Evolutionary conservation across 768 basidiomycete species (phyloP).

Genomic region (Cystofilobasidium bisporidii): DNA sequence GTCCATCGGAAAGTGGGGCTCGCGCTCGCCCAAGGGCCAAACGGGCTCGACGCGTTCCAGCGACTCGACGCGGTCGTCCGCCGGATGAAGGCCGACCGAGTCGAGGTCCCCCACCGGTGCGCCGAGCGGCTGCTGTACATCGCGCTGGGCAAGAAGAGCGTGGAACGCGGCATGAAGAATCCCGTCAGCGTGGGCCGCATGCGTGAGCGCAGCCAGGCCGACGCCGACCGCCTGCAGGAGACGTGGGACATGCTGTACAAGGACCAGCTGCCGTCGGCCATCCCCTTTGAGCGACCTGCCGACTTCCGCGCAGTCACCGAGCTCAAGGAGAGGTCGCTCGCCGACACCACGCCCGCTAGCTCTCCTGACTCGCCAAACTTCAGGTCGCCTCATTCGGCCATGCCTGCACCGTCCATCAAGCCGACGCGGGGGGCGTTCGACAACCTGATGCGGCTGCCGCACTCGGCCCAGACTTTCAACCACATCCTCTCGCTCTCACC

Average conservation of each 20-base stretch:
- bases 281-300: no score
- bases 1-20: neutral
- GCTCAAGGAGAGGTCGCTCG: neutral
- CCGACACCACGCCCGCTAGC: no score
- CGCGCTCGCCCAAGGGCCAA: neutral
- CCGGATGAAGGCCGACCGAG: neutral
- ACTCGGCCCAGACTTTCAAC: neutral
- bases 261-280: neutral
- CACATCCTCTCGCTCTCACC: conserved; percentile 7
- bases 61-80: conserved; percentile 2
- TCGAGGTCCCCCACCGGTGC: neutral
- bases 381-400: neutral
- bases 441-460: conserved; percentile 1
- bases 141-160: neutral
- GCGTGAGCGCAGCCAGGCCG: neutral
- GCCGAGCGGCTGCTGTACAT: neutral
- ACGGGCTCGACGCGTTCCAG: neutral
- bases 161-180: neutral
- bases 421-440: conserved; percentile 6
- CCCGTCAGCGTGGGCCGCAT: neutral
- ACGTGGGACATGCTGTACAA: conserved; percentile 15
- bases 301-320: no score
- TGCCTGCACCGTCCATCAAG: neutral
- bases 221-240: neutral
- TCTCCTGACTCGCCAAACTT: no score